These are phyloP conservation scores for Asterophora parasitica DNA, from an alignment of 768 basidiomycete genomes.

Conservation along the genomic window DNA sequence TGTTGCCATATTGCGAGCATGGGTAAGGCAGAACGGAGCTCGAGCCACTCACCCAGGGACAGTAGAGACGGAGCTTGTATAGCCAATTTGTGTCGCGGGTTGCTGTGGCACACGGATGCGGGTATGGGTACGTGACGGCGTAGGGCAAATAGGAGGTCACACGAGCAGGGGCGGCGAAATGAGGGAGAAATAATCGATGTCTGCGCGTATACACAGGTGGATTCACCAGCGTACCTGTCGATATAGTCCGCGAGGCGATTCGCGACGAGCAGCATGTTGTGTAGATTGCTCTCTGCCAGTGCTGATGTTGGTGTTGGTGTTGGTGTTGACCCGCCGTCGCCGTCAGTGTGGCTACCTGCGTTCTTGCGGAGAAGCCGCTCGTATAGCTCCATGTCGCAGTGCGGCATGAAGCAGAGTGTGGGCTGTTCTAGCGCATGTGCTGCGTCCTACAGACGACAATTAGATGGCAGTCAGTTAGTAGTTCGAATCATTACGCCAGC, in stretches of 20 bases:
- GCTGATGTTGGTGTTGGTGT: no score
- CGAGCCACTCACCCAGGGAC: constrained; percentile 43
- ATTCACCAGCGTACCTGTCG: no score
- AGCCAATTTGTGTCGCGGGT: constrained; percentile 45
- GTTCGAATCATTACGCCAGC: background rate
- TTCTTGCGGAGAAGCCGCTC: constrained; percentile 61
- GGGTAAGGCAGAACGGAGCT: no score
- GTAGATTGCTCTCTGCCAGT: constrained; percentile 45
- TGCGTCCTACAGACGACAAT: constrained; percentile 24
- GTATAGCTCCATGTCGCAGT: constrained; percentile 70
- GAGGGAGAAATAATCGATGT: no score
- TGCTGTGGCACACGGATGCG: constrained; percentile 34
- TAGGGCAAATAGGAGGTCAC: constrained; percentile 6
- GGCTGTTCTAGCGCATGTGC: constrained; percentile 32
- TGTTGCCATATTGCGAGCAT: no score
- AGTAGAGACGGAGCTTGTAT: constrained; percentile 48
- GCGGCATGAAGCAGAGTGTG: constrained; percentile 75
- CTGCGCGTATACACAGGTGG: no score
- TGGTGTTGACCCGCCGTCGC: no score
- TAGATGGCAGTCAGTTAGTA: constrained; percentile 1
- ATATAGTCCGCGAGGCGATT: constrained; percentile 65
- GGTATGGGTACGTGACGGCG: no score
- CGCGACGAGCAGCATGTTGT: constrained; percentile 52
- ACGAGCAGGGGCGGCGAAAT: no score
- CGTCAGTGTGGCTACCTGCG: background rate